These are phyloP conservation scores for Cichorium intybus DNA, from an alignment of 140 eudicot species.

Conservation along the genomic window DNA sequence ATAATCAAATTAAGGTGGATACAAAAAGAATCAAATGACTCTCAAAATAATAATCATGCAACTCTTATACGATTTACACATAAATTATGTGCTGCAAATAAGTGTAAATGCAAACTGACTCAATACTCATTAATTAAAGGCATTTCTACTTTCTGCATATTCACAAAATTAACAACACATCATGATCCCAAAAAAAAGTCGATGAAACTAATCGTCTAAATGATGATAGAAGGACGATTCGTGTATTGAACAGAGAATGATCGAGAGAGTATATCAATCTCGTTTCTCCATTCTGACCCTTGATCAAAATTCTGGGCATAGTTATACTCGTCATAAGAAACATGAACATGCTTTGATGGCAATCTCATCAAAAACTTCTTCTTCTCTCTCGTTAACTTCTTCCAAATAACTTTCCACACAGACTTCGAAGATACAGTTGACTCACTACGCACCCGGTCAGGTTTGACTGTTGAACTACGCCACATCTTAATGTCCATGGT, in stretches of 20 bases:
- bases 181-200: background rate
- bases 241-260: constrained; percentile 32
- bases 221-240: constrained; percentile 7
- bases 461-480: constrained; percentile 30
- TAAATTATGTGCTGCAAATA: background rate
- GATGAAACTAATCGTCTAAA: background rate
- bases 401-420: constrained; percentile 40
- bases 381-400: constrained; percentile 32
- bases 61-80: background rate
- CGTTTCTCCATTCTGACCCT: constrained; percentile 35
- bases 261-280: constrained; percentile 32
- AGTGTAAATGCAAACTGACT: background rate
- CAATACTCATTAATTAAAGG: no score
- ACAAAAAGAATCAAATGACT: no score
- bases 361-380: constrained; percentile 36
- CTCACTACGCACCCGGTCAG: constrained; percentile 9
- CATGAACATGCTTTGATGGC: constrained; percentile 17
- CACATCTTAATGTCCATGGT: constrained; percentile 32
- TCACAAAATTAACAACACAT: background rate
- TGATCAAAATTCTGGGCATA: constrained; percentile 45
- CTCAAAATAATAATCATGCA: background rate
- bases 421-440: constrained; percentile 16
- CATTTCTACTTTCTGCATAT: background rate
- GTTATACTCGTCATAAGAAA: constrained; percentile 42
- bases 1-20: background rate